Evolutionary conservation across 495 filamentous ascomycete genomes (phyloP).

Genomic region (Talaromyces thailandensis): DNA sequence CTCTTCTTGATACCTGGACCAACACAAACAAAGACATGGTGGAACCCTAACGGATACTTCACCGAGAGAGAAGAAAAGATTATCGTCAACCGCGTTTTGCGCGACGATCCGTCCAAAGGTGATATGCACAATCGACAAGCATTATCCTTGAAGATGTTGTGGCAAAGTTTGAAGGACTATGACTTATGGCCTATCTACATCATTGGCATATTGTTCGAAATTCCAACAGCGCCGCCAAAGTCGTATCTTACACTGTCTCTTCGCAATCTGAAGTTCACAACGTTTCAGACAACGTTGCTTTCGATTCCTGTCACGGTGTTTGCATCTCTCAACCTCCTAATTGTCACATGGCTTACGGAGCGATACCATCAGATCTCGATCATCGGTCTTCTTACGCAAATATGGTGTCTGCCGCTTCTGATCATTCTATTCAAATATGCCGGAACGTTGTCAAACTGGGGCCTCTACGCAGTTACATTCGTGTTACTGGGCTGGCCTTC

Average conservation of each 20-base stretch:
- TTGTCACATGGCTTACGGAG: slow-evolving; percentile 37
- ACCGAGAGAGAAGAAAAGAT: slow-evolving; percentile 55
- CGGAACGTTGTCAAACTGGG: slow-evolving; percentile 36
- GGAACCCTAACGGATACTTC: slow-evolving; percentile 61
- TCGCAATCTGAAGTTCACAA: slow-evolving; percentile 49
- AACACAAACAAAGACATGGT: slow-evolving; percentile 49
- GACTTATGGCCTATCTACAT: slow-evolving; percentile 61
- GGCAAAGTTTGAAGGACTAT: slow-evolving; percentile 47
- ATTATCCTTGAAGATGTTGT: slow-evolving; percentile 41
- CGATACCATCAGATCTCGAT: slow-evolving; percentile 38
- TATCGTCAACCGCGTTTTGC: slow-evolving; percentile 60
- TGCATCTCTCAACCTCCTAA: slow-evolving; percentile 33
- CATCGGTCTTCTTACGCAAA: slow-evolving; percentile 21
- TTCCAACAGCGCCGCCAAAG: slow-evolving; percentile 36
- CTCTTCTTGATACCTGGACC: slow-evolving; percentile 41
- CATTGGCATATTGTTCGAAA: slow-evolving; percentile 42
- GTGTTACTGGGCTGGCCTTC: slow-evolving; percentile 46
- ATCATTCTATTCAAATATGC: slow-evolving; percentile 38
- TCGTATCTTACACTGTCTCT: slow-evolving; percentile 55
- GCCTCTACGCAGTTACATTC: slow-evolving; percentile 45
- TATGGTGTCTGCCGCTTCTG: slow-evolving; percentile 19
- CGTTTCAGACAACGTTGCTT: slow-evolving; percentile 47
- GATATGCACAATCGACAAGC: slow-evolving; percentile 49
- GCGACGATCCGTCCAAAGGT: slow-evolving; percentile 62
- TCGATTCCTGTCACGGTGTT: slow-evolving; percentile 42